phyloP scores from a whole-genome alignment of 2,329 filamentous ascomycete genomes.

The Rutstroemia sp. region DNA sequence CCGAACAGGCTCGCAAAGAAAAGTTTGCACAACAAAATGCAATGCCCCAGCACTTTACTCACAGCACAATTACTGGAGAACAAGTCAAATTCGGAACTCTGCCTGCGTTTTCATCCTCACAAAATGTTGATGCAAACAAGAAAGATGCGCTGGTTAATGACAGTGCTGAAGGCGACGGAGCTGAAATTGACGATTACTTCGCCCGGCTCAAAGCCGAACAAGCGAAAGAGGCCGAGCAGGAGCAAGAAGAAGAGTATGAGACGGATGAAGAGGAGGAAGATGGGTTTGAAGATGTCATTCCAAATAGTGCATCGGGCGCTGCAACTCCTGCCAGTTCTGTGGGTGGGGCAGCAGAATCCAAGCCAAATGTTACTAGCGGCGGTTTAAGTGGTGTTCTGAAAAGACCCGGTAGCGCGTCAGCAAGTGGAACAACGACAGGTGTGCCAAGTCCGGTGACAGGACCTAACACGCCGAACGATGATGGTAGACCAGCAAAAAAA shows the following conservation, averaged over 20 bases:
- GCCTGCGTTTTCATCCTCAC: constrained; percentile 31
- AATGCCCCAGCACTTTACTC: constrained; percentile 63
- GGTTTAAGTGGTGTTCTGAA: constrained; percentile 25
- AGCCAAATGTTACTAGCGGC: constrained; percentile 13
- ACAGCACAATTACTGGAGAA: constrained; percentile 59
- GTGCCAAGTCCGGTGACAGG: constrained; percentile 29
- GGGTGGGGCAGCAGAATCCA: constrained; percentile 14
- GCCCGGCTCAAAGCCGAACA: constrained; percentile 57
- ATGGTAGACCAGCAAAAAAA: constrained; percentile 48
- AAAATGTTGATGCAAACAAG: constrained; percentile 38
- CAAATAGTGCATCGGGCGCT: constrained; percentile 19
- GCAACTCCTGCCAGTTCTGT: constrained; percentile 26
- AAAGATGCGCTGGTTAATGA: constrained; percentile 33
- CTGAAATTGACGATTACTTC: constrained; percentile 61
- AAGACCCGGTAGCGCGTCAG: constrained; percentile 24
- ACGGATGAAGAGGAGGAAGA: constrained; percentile 39
- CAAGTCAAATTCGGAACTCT: constrained; percentile 43
- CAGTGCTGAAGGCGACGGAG: constrained; percentile 42
- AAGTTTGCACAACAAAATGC: constrained; percentile 61
- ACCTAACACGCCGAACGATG: constrained; percentile 32
- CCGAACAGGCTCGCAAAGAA: constrained; percentile 57
- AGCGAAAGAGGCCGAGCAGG: constrained; percentile 39
- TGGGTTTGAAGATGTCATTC: constrained; percentile 40
- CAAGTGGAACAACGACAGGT: constrained; percentile 27
- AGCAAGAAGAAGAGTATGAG: constrained; percentile 44